phyloP scores from a whole-genome alignment of 2,329 filamentous ascomycete species.

The Xylaria sp. region DNA sequence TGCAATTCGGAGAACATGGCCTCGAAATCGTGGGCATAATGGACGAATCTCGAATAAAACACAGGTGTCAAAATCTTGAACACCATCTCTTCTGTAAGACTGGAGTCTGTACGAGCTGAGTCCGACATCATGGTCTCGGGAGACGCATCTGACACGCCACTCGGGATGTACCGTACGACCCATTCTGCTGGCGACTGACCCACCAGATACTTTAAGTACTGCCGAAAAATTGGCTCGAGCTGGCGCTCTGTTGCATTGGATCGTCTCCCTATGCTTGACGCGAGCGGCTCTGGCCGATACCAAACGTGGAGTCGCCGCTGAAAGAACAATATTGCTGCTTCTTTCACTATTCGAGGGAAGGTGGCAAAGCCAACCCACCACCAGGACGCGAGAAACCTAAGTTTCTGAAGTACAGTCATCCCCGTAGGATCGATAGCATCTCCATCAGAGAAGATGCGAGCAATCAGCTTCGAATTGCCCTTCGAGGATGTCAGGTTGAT shows the following conservation, averaged over 20 bases:
- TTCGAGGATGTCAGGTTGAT: conserved; percentile 65
- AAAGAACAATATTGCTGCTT: conserved; percentile 63
- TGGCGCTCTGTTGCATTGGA: conserved; percentile 53
- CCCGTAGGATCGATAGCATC: conserved; percentile 51
- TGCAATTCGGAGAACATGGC: conserved; percentile 63
- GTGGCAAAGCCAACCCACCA: conserved; percentile 70
- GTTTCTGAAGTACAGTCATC: conserved; percentile 47
- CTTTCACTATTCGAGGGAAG: conserved; percentile 64
- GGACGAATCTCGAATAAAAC: conserved; percentile 69
- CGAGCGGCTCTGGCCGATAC: conserved; percentile 65
- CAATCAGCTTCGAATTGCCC: conserved; percentile 61
- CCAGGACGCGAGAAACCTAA: conserved; percentile 57
- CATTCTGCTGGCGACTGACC: conserved; percentile 48
- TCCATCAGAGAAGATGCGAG: conserved; percentile 59
- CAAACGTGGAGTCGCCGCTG: conserved; percentile 62
- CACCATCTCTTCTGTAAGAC: conserved; percentile 46
- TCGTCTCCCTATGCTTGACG: conserved; percentile 55
- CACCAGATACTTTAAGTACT: conserved; percentile 54
- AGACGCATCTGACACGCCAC: conserved; percentile 46
- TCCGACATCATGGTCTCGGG: conserved; percentile 45
- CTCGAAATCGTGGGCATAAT: conserved; percentile 64
- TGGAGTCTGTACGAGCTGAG: conserved; percentile 21
- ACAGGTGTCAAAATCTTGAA: conserved; percentile 64
- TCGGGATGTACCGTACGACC: conserved; percentile 56
- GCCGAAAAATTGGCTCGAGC: conserved; percentile 51